phyloP scores from a whole-genome alignment of 768 basidiomycete species.

The Trametes maxima region DNA sequence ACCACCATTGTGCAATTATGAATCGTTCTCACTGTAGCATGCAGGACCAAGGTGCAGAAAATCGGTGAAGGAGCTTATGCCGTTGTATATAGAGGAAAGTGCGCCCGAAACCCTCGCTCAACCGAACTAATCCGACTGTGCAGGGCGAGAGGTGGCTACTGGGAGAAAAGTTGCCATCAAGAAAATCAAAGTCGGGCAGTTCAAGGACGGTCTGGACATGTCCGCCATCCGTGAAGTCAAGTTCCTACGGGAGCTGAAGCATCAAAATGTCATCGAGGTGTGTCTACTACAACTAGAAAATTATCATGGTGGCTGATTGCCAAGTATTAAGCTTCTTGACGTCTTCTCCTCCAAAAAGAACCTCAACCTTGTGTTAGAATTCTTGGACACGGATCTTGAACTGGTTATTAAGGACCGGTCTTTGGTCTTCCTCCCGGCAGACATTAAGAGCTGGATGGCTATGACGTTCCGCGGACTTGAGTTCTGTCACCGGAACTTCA shows the following conservation, averaged over 20 bases:
- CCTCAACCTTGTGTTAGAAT: conserved; percentile 96
- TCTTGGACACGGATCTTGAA: conserved; percentile 94
- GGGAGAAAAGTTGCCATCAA: conserved; percentile 94
- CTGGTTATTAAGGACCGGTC: conserved; percentile 94
- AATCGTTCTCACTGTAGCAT: background rate
- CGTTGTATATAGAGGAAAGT: conserved; percentile 87
- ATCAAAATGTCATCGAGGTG: conserved; percentile 95
- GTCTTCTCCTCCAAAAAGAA: conserved; percentile 97
- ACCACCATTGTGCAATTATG: background rate
- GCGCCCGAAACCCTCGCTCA: conserved; percentile 8
- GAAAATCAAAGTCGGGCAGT: conserved; percentile 95
- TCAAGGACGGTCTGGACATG: conserved; percentile 99
- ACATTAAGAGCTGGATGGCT: conserved; percentile 98
- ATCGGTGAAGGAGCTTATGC: conserved; percentile 94
- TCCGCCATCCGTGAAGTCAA: conserved; percentile 98
- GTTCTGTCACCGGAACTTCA: conserved; percentile 94
- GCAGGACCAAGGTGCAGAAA: conserved; percentile 79
- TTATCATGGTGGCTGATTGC: background rate
- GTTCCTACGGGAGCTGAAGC: conserved; percentile 90
- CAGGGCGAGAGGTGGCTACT: conserved; percentile 75
- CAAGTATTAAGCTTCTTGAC: conserved; percentile 74
- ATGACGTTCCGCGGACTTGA: conserved; percentile 99
- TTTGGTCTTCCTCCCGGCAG: conserved; percentile 90
- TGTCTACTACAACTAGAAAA: conserved; percentile 16
- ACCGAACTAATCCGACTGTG: background rate